phyloP scores from a whole-genome alignment of 306 rosid genomes.

The Acacia melanoxylon region DNA sequence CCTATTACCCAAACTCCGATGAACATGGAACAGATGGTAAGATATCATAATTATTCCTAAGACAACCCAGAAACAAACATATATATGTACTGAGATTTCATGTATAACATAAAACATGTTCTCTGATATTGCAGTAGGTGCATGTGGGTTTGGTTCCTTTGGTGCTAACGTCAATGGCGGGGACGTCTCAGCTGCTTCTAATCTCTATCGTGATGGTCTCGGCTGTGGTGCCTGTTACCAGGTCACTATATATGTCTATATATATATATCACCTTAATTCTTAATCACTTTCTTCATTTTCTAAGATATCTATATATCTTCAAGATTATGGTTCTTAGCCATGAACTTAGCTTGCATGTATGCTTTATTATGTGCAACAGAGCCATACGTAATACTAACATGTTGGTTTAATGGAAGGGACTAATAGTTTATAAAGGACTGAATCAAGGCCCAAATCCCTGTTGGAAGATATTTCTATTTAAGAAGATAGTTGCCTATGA shows the following conservation, averaged over 20 bases:
- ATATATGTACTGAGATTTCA: slow-evolving; percentile 11
- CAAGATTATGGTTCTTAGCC: neutral
- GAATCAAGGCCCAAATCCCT: too few species aligned
- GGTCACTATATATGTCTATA: slow-evolving; percentile 57
- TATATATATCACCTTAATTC: neutral
- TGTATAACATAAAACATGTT: slow-evolving; percentile 19
- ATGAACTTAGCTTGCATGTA: neutral
- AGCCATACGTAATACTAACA: too few species aligned
- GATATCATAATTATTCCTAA: slow-evolving; percentile 5
- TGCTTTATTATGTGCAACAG: neutral
- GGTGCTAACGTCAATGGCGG: slow-evolving; percentile 91
- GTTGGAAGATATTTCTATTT: too few species aligned
- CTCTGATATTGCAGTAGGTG: slow-evolving; percentile 54
- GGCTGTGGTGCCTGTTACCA: slow-evolving; percentile 98
- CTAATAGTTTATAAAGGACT: too few species aligned
- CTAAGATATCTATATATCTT: neutral
- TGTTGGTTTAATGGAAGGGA: too few species aligned
- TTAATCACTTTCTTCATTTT: neutral
- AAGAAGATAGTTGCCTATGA: too few species aligned
- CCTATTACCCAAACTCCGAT: slow-evolving; percentile 79
- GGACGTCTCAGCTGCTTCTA: slow-evolving; percentile 83
- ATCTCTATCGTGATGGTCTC: slow-evolving; percentile 71
- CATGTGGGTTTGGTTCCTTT: slow-evolving; percentile 83
- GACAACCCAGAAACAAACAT: neutral
- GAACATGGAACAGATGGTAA: slow-evolving; percentile 77